Conservation (phyloP, 2,329 filamentous ascomycete species). For the Cordyceps javanica region DNA sequence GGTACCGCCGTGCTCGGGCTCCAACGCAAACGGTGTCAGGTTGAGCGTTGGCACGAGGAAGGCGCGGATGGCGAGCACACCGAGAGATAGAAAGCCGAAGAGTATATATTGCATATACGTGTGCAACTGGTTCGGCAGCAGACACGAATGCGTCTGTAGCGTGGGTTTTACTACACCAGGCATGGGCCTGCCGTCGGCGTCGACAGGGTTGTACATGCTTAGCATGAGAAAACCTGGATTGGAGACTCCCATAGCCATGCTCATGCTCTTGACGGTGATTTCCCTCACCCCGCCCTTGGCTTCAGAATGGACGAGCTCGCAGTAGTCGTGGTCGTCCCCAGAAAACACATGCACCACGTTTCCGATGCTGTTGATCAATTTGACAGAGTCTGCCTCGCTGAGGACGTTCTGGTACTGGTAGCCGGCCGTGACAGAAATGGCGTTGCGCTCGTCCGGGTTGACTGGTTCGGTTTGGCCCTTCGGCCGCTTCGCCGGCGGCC, state of each 20-base stretch:
- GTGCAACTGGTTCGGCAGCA: slow-evolving; percentile 79
- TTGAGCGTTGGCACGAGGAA: slow-evolving; percentile 50
- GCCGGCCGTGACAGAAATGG: slow-evolving; percentile 69
- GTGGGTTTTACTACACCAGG: slow-evolving; percentile 46
- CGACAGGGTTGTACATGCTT: slow-evolving; percentile 88
- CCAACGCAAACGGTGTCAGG: slow-evolving; percentile 48
- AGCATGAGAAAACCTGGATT: slow-evolving; percentile 81
- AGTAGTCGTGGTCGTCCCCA: slow-evolving; percentile 97
- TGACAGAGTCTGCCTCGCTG: slow-evolving; percentile 65
- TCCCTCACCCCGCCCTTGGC: slow-evolving; percentile 63
- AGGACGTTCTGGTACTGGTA: slow-evolving; percentile 98
- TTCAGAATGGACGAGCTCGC: slow-evolving; percentile 73
- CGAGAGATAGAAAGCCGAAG: slow-evolving; percentile 49
- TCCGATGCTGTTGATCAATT: slow-evolving; percentile 70
- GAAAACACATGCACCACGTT: slow-evolving; percentile 85
- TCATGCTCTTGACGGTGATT: slow-evolving; percentile 92
- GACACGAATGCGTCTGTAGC: slow-evolving; percentile 81
- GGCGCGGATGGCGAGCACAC: slow-evolving; percentile 46
- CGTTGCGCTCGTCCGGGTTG: slow-evolving; percentile 63
- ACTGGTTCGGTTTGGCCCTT: slow-evolving; percentile 50
- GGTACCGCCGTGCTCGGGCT: slow-evolving; percentile 26
- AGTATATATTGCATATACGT: slow-evolving; percentile 76
- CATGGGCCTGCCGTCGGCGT: slow-evolving; percentile 47
- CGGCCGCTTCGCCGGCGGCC: slow-evolving; percentile 61
- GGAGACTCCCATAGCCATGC: slow-evolving; percentile 92